Evolutionary conservation across 805 yeast species (phyloP).

Genomic region (Ogataea degrootiae): DNA sequence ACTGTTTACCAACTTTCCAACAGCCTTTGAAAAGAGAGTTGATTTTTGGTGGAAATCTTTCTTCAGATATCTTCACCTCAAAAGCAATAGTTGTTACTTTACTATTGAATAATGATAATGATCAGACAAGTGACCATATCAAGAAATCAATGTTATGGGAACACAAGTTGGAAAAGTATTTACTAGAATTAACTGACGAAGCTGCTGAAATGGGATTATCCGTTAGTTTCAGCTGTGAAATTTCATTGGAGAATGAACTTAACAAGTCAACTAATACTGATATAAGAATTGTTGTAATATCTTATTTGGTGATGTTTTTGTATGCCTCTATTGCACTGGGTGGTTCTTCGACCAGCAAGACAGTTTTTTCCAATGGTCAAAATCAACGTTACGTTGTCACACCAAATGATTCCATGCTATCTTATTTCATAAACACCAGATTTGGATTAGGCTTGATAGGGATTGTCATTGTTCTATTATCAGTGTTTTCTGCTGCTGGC

Average conservation of each 20-base stretch:
- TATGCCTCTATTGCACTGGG: constrained; percentile 83
- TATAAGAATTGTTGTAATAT: constrained; percentile 58
- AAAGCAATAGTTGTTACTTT: constrained; percentile 75
- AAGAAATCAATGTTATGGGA: constrained; percentile 61
- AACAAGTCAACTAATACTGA: constrained; percentile 81
- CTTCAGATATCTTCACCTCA: constrained; percentile 45
- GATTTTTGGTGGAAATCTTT: constrained; percentile 56
- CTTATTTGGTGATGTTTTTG: constrained; percentile 81
- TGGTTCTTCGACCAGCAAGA: constrained; percentile 27
- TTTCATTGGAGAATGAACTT: constrained; percentile 79
- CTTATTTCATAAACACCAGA: constrained; percentile 45
- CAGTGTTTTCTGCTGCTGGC: constrained; percentile 82
- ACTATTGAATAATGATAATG: constrained; percentile 52
- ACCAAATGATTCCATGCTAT: constrained; percentile 3
- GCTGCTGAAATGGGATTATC: constrained; percentile 51
- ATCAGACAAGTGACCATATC: constrained; percentile 37
- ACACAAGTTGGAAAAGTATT: constrained; percentile 50
- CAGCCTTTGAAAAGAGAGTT: constrained; percentile 77
- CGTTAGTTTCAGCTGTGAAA: constrained; percentile 74
- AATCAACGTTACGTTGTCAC: background rate
- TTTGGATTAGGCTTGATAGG: constrained; percentile 81
- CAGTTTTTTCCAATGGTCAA: background rate
- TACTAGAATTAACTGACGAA: constrained; percentile 40
- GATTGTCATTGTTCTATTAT: constrained; percentile 70
- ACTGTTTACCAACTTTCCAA: constrained; percentile 84